Percentiles rank a stretch among this genome's conserved stretches.
phyloP scores from a whole-genome alignment of 495 filamentous ascomycete genomes.

The Penicillium soppii region DNA sequence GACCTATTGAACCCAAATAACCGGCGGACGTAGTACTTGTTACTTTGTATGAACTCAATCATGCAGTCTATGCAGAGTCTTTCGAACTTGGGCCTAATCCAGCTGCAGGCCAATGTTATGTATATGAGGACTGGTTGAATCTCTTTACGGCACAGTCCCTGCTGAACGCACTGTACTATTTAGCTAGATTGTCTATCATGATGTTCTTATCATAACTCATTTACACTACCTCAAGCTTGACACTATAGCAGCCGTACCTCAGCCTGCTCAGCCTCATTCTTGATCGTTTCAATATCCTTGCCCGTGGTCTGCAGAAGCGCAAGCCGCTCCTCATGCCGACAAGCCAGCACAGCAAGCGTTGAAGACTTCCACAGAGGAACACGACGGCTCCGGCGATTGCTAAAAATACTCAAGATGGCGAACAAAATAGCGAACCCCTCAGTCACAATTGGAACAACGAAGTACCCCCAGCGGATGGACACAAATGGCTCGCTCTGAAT shows the following conservation, averaged over 20 bases:
- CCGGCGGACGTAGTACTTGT: too few relatives aligned
- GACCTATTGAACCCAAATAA: too few relatives aligned
- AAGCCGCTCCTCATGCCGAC: slow-evolving; percentile 11
- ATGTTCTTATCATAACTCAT: neutral
- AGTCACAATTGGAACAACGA: slow-evolving; percentile 16
- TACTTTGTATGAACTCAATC: too few relatives aligned
- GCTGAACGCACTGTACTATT: too few relatives aligned
- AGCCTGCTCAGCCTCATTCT: slow-evolving; percentile 10
- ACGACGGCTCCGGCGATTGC: slow-evolving; percentile 15
- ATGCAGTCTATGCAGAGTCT: too few relatives aligned
- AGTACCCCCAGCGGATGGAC: slow-evolving; percentile 17
- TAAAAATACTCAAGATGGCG: slow-evolving; percentile 12
- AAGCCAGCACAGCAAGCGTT: slow-evolving; percentile 19
- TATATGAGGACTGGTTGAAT: too few relatives aligned
- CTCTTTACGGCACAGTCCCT: too few relatives aligned
- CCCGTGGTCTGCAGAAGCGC: slow-evolving; percentile 11
- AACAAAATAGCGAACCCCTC: slow-evolving; percentile 16
- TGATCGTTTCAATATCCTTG: slow-evolving; percentile 13
- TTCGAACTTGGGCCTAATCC: too few relatives aligned
- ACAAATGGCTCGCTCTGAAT: slow-evolving; percentile 11
- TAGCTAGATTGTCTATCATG: too few relatives aligned
- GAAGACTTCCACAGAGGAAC: slow-evolving; percentile 24
- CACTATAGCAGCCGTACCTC: slow-evolving; percentile 2
- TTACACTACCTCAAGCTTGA: neutral
- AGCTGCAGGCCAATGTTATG: too few relatives aligned